phyloP scores from a whole-genome alignment of 331 rosid genomes.

The Phaseolus coccineus region DNA sequence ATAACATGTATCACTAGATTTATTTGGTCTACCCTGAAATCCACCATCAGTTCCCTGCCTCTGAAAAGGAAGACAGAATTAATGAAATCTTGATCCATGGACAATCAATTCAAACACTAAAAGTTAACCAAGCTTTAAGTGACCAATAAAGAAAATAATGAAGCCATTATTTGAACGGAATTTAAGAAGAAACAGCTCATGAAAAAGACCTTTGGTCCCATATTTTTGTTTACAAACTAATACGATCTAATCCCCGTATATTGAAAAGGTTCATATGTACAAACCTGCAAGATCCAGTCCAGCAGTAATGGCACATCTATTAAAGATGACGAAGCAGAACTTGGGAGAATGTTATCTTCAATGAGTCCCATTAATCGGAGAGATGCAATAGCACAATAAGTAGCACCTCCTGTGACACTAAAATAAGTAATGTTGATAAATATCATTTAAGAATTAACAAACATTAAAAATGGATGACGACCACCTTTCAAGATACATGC shows the following conservation, averaged over 20 bases:
- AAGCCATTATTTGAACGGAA: slow-evolving; percentile 38
- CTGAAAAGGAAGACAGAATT: slow-evolving; percentile 56
- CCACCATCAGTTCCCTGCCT: slow-evolving; percentile 89
- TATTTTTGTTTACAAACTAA: slow-evolving; percentile 21
- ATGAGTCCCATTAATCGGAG: slow-evolving; percentile 88
- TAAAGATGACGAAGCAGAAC: slow-evolving; percentile 52
- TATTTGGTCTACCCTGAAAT: slow-evolving; percentile 95
- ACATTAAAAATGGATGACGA: slow-evolving; percentile 34
- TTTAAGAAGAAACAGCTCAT: slow-evolving; percentile 16
- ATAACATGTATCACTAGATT: slow-evolving; percentile 86
- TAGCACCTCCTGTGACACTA: slow-evolving; percentile 93
- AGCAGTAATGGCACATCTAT: slow-evolving; percentile 76
- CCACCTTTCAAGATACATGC: slow-evolving; percentile 12
- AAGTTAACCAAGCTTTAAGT: slow-evolving; percentile 18
- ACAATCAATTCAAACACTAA: neutral
- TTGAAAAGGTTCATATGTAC: slow-evolving; percentile 27
- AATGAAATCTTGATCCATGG: neutral
- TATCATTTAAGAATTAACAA: slow-evolving; percentile 48
- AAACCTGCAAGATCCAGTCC: slow-evolving; percentile 92
- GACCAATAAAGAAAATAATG: slow-evolving; percentile 15
- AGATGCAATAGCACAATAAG: slow-evolving; percentile 89
- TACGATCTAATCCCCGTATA: slow-evolving; percentile 15
- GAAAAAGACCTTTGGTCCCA: neutral
- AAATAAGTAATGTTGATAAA: slow-evolving; percentile 54
- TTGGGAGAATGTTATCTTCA: slow-evolving; percentile 71